These are phyloP conservation scores for Hemerocallis citrina DNA, from an alignment of 106 monocot genomes.

Conservation along the genomic window DNA sequence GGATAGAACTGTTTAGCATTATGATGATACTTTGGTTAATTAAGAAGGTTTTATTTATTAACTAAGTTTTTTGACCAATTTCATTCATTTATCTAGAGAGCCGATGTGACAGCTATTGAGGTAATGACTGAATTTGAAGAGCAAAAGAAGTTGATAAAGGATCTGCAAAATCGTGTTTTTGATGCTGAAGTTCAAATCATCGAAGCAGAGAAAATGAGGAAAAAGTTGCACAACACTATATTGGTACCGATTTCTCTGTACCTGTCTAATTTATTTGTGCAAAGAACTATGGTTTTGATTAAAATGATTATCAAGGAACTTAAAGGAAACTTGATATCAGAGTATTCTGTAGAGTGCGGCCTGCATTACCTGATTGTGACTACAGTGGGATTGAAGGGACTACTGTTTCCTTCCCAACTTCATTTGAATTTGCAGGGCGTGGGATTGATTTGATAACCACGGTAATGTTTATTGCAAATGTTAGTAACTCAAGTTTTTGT, in stretches of 20 bases:
- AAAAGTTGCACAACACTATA: slow-evolving; percentile 79
- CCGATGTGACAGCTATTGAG: slow-evolving; percentile 41
- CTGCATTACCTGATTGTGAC: slow-evolving; percentile 34
- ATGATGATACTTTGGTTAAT: not conserved
- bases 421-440: slow-evolving; percentile 44
- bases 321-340: slow-evolving; percentile 84
- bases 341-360: slow-evolving; percentile 82
- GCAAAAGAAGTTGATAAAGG: slow-evolving; percentile 26
- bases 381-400: slow-evolving; percentile 18
- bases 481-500: not conserved
- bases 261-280: not conserved
- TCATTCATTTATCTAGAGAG: slow-evolving; percentile 25
- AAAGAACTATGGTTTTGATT: not conserved
- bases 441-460: slow-evolving; percentile 57
- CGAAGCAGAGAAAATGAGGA: slow-evolving; percentile 60
- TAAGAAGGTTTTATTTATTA: not conserved
- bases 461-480: slow-evolving; percentile 14
- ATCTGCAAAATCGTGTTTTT: slow-evolving; percentile 34
- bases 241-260: slow-evolving; percentile 27
- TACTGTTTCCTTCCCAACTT: slow-evolving; percentile 62
- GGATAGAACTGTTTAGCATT: not conserved
- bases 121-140: slow-evolving; percentile 37
- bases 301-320: slow-evolving; percentile 40
- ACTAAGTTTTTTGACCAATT: not conserved
- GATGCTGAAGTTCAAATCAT: slow-evolving; percentile 50